A percentile compares a stretch with the other conserved stretches of the same genome.
Evolutionary conservation across 192 early-diverging fungal genomes (phyloP).

Genomic region (Hyaloraphidium curvatum): DNA sequence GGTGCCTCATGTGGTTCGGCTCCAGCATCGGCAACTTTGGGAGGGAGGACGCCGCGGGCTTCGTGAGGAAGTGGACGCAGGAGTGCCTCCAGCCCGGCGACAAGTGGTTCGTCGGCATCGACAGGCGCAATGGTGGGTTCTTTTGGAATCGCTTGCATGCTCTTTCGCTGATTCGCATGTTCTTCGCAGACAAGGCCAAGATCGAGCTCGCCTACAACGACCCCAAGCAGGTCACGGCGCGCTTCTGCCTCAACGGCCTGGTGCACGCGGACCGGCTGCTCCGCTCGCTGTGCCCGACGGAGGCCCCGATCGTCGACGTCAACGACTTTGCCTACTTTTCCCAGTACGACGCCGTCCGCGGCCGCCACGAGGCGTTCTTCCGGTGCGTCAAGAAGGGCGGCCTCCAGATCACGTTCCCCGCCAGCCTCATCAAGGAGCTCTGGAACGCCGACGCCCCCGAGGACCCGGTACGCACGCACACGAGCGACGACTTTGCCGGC

Average conservation of each 20-base stretch:
- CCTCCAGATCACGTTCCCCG: neutral
- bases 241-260: conserved; percentile 74
- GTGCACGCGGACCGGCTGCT: conserved; percentile 56
- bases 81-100: conserved; percentile 44
- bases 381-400: conserved; percentile 16
- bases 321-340: conserved; percentile 49
- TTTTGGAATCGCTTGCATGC: neutral
- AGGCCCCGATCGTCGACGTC: too few species aligned
- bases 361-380: conserved; percentile 68
- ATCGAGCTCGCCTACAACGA: conserved; percentile 77
- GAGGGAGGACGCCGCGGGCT: conserved; percentile 38
- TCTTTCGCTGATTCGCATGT: neutral
- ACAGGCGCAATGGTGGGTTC: conserved; percentile 49
- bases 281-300: too few species aligned
- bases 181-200: conserved; percentile 11
- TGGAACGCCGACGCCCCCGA: conserved; percentile 3
- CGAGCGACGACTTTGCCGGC: too few species aligned
- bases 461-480: too few species aligned
- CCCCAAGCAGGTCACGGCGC: conserved; percentile 43
- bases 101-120: conserved; percentile 66
- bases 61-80: conserved; percentile 37
- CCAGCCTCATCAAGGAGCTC: neutral
- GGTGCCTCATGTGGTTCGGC: neutral
- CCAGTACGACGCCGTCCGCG: conserved; percentile 45
- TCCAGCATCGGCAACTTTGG: conserved; percentile 49